These are phyloP conservation scores for Acmispon strigosus DNA, from an alignment of 306 rosid genomes.

Conservation along the genomic window DNA sequence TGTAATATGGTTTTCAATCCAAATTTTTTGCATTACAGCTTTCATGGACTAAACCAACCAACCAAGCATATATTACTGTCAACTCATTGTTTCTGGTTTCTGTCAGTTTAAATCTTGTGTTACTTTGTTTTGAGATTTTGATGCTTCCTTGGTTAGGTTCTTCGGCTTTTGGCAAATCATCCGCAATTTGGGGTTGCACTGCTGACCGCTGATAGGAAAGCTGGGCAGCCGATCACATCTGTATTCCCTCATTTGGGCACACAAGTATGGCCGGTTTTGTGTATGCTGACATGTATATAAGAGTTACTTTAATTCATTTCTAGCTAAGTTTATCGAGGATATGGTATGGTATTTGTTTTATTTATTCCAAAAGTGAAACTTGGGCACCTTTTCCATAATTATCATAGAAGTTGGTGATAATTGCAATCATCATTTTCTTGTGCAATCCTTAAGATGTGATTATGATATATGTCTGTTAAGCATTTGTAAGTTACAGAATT, in stretches of 20 bases:
- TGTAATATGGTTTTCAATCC: background rate
- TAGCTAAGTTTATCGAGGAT: background rate
- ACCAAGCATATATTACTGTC: background rate
- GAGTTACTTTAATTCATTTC: background rate
- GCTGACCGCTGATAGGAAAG: slow-evolving; percentile 88
- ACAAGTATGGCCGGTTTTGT: slow-evolving; percentile 46
- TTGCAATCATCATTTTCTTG: slow-evolving; percentile 15
- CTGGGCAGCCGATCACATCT: slow-evolving; percentile 80
- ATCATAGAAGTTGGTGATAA: background rate
- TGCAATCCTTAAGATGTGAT: background rate
- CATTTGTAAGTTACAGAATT: background rate
- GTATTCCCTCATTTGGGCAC: slow-evolving; percentile 78
- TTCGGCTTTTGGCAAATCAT: slow-evolving; percentile 87
- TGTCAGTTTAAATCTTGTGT: background rate
- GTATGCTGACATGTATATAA: background rate
- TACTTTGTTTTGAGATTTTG: slow-evolving; percentile 7
- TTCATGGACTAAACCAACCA: background rate
- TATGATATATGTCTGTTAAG: background rate
- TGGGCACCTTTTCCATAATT: background rate
- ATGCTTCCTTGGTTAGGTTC: slow-evolving; percentile 47
- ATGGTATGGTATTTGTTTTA: slow-evolving; percentile 1
- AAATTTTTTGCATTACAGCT: background rate
- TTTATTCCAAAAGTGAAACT: background rate
- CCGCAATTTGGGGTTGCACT: slow-evolving; percentile 69
- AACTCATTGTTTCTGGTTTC: background rate